Conservation (phyloP, 257 asterid species). For the Datura wrightii region DNA sequence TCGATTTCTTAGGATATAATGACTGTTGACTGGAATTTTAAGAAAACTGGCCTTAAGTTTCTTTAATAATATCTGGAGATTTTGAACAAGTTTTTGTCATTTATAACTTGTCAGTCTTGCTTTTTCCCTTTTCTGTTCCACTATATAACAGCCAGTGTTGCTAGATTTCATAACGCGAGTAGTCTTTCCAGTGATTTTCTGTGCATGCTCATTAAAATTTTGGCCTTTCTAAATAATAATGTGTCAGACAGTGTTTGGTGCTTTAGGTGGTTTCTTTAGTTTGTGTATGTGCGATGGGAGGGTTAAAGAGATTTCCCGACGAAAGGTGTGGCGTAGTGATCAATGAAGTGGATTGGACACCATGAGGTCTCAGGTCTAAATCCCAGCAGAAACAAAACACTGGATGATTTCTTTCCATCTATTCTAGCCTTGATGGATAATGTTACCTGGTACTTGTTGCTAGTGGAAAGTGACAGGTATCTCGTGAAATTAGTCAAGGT, state of each 20-base stretch:
- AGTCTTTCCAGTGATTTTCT: not conserved
- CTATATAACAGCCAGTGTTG: not conserved
- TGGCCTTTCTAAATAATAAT: not conserved
- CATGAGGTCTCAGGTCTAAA: too few relatives aligned
- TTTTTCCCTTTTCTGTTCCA: not conserved
- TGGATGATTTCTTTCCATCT: too few relatives aligned
- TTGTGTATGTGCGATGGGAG: not conserved
- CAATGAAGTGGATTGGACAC: too few relatives aligned
- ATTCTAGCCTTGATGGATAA: too few relatives aligned
- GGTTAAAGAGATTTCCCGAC: not conserved
- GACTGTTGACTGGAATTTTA: not conserved
- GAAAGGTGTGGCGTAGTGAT: too few relatives aligned
- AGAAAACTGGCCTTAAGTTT: constrained; percentile 12
- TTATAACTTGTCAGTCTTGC: not conserved
- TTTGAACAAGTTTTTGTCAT: not conserved
- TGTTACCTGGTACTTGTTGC: too few relatives aligned
- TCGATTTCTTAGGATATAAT: not conserved
- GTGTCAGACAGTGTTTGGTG: not conserved
- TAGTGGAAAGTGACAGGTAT: too few relatives aligned
- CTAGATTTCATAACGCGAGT: constrained; percentile 15
- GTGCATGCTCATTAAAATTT: not conserved
- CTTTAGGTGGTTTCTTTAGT: not conserved
- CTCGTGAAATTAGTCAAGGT: too few relatives aligned
- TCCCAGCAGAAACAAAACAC: too few relatives aligned
- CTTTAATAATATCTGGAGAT: not conserved